Evolutionary conservation across 192 early-diverging fungal species (phyloP).

Genomic region (Gigaspora rosea): DNA sequence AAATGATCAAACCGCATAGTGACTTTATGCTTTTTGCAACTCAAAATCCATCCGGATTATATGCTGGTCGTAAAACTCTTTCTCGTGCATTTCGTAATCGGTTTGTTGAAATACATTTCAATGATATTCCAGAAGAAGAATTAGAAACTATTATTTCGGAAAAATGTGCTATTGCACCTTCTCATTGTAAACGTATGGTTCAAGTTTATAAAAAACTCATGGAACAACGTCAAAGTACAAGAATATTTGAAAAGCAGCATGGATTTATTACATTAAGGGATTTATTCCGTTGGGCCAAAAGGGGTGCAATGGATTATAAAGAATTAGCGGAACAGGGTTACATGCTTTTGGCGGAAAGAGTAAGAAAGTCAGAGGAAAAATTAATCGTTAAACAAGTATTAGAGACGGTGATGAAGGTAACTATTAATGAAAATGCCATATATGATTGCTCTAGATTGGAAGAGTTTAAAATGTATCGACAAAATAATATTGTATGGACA

Average conservation of each 20-base stretch:
- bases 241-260: conserved; percentile 94
- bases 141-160: conserved; percentile 86
- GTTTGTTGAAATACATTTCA: conserved; percentile 96
- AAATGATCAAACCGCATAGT: conserved; percentile 89
- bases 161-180: conserved; percentile 84
- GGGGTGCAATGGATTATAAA: conserved; percentile 73
- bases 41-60: conserved; percentile 97
- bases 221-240: conserved; percentile 68
- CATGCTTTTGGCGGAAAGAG: conserved; percentile 92
- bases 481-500: conserved; percentile 84
- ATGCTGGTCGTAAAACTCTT: conserved; percentile 94
- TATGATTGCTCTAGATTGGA: conserved; percentile 59
- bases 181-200: conserved; percentile 83
- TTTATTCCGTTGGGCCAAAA: conserved; percentile 95
- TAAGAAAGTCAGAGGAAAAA: conserved; percentile 81
- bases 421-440: conserved; percentile 58
- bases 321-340: conserved; percentile 93
- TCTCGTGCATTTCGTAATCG: conserved; percentile 97
- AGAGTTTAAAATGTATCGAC: conserved; percentile 51
- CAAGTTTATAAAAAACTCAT: conserved; percentile 83
- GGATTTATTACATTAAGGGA: conserved; percentile 97
- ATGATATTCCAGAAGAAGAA: conserved; percentile 93
- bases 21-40: conserved; percentile 99
- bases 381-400: conserved; percentile 77
- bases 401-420: conserved; percentile 78